Evolutionary conservation across 805 yeast species (phyloP), one percentile per base, ranked within the genome.

Genomic region (Saccharomycopsis sp.): DNA sequence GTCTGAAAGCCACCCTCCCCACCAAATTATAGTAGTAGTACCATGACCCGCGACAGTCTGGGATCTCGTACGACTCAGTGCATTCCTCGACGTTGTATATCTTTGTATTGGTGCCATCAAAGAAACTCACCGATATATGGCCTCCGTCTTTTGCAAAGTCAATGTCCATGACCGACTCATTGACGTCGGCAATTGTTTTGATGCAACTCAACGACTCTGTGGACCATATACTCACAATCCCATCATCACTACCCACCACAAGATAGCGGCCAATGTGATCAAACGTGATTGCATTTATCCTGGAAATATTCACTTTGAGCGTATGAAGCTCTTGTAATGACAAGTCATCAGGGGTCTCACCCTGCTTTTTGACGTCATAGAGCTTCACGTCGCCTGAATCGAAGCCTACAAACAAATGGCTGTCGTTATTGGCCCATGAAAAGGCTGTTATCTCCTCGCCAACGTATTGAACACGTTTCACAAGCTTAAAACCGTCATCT

Each of bases 141-240:
- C 23, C 37, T 3, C 62, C 62, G 34, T 59, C 62, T 29, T 40
- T 5, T 15, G 59, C 51, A 14, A 59, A n/a, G 16, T 50, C 54
- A 2, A 59, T 15, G 2, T 41, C 15, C 50, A 51, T 51, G 8
- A 59, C 59, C n/a, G 62, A 56, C 24, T 59, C 62, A 23, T 59
- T 58, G 14, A 59, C 29, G 23, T 12, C 12, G 4, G 62, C 57
- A 20, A 59, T 40, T 15, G 59, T 59, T 20, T 47, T 41, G 18
- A 59, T 24, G 46, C 62, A 59, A 20, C 52, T 40, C 14, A 59
- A 29, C 7, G 59, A 47, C n/a, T 52, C 23, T 16, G 34, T 18
- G 7, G 50, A 50, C 62, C 62, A 59, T 1, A 59, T 2, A 15
- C 53, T 24, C 9, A 59, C 53, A 21, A 59, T 56, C 15, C 62